Evolutionary conservation across 2,329 filamentous ascomycete species (phyloP).

Genomic region (Metarhizium anisopliae): DNA sequence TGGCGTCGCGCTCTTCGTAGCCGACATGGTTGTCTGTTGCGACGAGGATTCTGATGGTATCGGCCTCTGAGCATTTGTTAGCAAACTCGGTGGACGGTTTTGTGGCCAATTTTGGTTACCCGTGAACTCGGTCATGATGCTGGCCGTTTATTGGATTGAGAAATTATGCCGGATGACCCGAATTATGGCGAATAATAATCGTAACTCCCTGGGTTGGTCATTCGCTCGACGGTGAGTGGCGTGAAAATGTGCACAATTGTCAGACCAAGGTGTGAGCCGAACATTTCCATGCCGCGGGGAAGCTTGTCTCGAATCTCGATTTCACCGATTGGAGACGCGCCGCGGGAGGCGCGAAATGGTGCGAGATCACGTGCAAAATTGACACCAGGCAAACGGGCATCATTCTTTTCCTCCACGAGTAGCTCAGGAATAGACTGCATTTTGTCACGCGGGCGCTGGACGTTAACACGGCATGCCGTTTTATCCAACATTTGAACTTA

Average conservation of each 20-base stretch:
- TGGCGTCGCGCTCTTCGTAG: constrained; percentile 84
- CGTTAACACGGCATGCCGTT: too few relatives aligned
- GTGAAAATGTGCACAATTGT: background rate
- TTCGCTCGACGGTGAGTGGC: background rate
- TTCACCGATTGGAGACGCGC: constrained; percentile 3
- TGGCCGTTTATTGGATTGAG: background rate
- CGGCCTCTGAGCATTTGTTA: constrained; percentile 36
- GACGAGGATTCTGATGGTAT: constrained; percentile 90
- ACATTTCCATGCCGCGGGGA: background rate
- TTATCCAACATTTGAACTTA: too few relatives aligned
- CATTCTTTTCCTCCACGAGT: too few relatives aligned
- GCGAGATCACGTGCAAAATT: constrained; percentile 20
- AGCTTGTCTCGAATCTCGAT: background rate
- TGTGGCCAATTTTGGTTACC: background rate
- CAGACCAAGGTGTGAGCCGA: background rate
- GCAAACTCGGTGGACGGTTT: background rate
- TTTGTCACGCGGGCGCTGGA: too few relatives aligned
- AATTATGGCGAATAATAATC: background rate
- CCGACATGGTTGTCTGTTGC: constrained; percentile 98
- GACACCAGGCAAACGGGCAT: too few relatives aligned
- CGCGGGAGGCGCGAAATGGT: constrained; percentile 14
- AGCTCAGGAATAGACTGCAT: too few relatives aligned
- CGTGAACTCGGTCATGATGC: constrained; percentile 6
- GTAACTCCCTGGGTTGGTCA: too few relatives aligned
- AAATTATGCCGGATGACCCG: constrained; percentile 2